Conservation (phyloP, 108 stramenopile species). For the Skeletonema potamos region DNA sequence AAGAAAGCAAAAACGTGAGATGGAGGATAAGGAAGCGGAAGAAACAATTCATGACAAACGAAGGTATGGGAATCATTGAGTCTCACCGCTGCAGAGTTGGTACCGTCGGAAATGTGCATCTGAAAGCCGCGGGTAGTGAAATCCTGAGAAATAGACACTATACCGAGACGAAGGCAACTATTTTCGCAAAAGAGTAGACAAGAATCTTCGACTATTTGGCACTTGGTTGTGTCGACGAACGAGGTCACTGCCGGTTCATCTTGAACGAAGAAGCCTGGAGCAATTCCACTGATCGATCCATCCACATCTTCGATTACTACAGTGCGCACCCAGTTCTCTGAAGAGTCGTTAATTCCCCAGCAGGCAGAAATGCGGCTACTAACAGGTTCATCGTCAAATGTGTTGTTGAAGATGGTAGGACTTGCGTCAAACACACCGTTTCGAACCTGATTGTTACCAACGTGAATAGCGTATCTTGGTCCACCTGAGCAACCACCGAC, state of each 20-base stretch:
- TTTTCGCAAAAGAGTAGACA: background rate
- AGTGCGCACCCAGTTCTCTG: background rate
- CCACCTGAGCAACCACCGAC: constrained; percentile 8
- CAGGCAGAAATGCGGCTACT: constrained; percentile 5
- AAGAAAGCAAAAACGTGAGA: background rate
- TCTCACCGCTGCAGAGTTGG: background rate
- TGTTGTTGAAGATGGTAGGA: constrained; percentile 9
- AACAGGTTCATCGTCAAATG: constrained; percentile 1
- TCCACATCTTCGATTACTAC: constrained; percentile 14
- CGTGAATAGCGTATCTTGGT: background rate
- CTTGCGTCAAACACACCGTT: constrained; percentile 11
- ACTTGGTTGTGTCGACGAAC: background rate
- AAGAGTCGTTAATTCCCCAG: constrained; percentile 1
- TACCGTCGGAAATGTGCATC: background rate
- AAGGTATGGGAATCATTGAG: background rate
- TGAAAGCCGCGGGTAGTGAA: background rate
- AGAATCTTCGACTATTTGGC: background rate
- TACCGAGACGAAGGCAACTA: constrained; percentile 1
- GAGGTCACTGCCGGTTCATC: background rate
- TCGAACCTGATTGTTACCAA: constrained; percentile 9
- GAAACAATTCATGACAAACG: background rate
- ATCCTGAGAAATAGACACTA: background rate
- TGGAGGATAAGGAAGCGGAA: background rate
- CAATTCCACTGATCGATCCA: background rate
- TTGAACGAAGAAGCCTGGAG: constrained; percentile 13